phyloP scores from a whole-genome alignment of 1,284 basidiomycete genomes.

The Leccinum angustisporum region DNA sequence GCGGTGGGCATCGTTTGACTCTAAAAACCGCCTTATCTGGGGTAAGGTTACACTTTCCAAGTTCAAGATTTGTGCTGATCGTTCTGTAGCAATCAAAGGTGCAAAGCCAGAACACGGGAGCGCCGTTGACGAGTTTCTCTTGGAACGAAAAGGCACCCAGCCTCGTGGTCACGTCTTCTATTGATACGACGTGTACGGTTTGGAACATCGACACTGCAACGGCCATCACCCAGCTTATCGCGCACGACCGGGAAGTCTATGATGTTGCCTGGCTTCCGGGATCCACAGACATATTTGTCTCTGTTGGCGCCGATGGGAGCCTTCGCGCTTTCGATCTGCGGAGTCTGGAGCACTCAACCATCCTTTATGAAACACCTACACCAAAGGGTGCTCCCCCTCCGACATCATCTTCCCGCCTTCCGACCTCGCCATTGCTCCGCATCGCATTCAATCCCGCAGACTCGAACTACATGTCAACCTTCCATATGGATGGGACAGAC shows the following conservation, averaged over 20 bases:
- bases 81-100: slow-evolving; percentile 77
- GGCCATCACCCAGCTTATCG: slow-evolving; percentile 97
- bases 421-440: slow-evolving; percentile 78
- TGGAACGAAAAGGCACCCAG: slow-evolving; percentile 92
- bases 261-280: slow-evolving; percentile 98
- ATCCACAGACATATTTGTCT: slow-evolving; percentile 98
- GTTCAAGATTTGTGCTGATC: slow-evolving; percentile 15
- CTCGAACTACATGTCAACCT: slow-evolving; percentile 91
- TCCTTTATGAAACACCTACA: slow-evolving; percentile 92
- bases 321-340: slow-evolving; percentile 96
- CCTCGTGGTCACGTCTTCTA: slow-evolving; percentile 92
- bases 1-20: slow-evolving; percentile 58
- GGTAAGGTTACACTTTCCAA: slow-evolving; percentile 49
- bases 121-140: slow-evolving; percentile 92
- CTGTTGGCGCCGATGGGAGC: slow-evolving; percentile 96
- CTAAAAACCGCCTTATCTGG: slow-evolving; percentile 78
- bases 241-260: slow-evolving; percentile 98
- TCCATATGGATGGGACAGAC: slow-evolving; percentile 85
- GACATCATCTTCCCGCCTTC: slow-evolving; percentile 63
- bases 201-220: slow-evolving; percentile 97
- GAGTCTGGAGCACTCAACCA: slow-evolving; percentile 96
- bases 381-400: slow-evolving; percentile 65
- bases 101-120: slow-evolving; percentile 77
- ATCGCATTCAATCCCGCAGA: slow-evolving; percentile 87
- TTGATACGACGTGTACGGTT: slow-evolving; percentile 93